Conservation (phyloP, 768 basidiomycete genomes). For the Gymnopilus dilepis region DNA sequence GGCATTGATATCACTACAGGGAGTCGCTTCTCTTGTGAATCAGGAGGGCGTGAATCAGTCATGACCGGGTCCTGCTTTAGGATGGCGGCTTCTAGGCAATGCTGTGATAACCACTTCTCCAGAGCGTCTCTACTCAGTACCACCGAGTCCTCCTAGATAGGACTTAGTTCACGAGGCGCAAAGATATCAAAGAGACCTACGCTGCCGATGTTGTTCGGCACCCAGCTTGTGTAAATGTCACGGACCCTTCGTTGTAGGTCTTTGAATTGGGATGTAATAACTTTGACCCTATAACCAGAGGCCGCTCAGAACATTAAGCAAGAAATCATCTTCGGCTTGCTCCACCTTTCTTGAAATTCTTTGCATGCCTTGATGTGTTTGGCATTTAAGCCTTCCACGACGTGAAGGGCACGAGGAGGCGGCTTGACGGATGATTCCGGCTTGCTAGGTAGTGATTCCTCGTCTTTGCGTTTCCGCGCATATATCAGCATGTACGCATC, state of each 20-base stretch:
- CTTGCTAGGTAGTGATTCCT: no score
- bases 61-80: background rate
- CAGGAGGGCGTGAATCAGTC: background rate
- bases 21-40: background rate
- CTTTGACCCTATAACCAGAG: slow-evolving; percentile 44
- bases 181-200: slow-evolving; percentile 38
- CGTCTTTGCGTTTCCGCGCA: slow-evolving; percentile 44
- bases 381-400: slow-evolving; percentile 60
- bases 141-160: slow-evolving; percentile 55
- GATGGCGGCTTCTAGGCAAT: slow-evolving; percentile 36
- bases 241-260: slow-evolving; percentile 57
- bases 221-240: slow-evolving; percentile 70
- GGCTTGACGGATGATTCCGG: slow-evolving; percentile 52
- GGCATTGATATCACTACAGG: slow-evolving; percentile 33
- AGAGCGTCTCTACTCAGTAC: slow-evolving; percentile 67
- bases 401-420: slow-evolving; percentile 57
- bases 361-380: slow-evolving; percentile 60
- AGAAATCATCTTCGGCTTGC: background rate
- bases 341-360: slow-evolving; percentile 52
- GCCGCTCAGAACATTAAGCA: background rate
- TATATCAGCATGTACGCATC: slow-evolving; percentile 98
- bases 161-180: slow-evolving; percentile 10
- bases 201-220: slow-evolving; percentile 44
- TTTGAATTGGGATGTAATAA: slow-evolving; percentile 49
- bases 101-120: slow-evolving; percentile 61